Evolutionary conservation across 2,329 filamentous ascomycete species (phyloP).

Genomic region (Epichloe bromicola): DNA sequence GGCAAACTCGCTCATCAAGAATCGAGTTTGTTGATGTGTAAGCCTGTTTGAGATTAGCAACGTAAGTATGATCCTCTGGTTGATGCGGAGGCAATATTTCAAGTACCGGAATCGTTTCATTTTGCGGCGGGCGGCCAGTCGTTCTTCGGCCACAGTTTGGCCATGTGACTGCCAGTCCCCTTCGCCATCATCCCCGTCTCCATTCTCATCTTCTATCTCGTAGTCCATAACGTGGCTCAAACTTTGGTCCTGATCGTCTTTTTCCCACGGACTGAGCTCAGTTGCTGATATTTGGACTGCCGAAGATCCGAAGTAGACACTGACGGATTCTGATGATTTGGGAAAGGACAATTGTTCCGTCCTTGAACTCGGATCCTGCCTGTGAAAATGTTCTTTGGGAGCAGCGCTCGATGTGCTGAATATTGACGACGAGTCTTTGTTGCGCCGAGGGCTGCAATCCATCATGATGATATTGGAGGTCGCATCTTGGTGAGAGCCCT

Average conservation of each 20-base stretch:
- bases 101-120: constrained; percentile 70
- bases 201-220: constrained; percentile 43
- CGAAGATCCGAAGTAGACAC: not conserved
- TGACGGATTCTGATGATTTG: not conserved
- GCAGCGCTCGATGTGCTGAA: not conserved
- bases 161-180: constrained; percentile 22
- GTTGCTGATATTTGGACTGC: constrained; percentile 16
- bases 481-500: not conserved
- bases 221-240: constrained; percentile 39
- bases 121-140: constrained; percentile 44
- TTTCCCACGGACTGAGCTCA: constrained; percentile 20
- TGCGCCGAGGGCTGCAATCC: not conserved
- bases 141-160: constrained; percentile 40
- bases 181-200: constrained; percentile 28
- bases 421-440: not conserved
- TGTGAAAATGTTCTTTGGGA: not conserved
- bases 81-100: not conserved
- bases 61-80: not conserved
- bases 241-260: constrained; percentile 21
- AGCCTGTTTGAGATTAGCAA: constrained; percentile 44
- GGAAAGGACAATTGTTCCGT: not conserved
- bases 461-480: not conserved
- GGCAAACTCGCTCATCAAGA: constrained; percentile 92
- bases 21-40: constrained; percentile 93
- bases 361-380: not conserved